Base-by-base conservation (phyloP, 2,329 filamentous ascomycete species). In the Didymella sp. region DNA sequence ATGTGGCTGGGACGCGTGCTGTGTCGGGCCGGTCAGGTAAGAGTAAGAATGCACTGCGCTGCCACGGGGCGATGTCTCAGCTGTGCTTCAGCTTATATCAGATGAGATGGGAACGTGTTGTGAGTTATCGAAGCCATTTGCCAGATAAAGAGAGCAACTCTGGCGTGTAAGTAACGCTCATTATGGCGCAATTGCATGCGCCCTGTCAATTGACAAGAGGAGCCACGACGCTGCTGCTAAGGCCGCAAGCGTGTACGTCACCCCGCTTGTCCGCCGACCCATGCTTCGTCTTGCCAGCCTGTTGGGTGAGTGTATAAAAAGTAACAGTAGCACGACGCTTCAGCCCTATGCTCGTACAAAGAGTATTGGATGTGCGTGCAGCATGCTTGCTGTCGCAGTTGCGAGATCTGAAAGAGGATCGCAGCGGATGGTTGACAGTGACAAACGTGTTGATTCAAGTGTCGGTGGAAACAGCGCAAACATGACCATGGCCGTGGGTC, bases 11-110 rank as follows among this genome's bases (percentile, higher is more conserved):
- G 52, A 38, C 49, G 54, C 47, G 43, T 31, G 47, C 42, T 46
- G 25, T 46, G 43, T 51, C 42, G n/a, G n/a, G 33, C 33, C 33
- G 33, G 15, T 35, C 17, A 37, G 42, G 46, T 21, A 15, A 56
- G 37, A 35, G n/a, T 42, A 31, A 53, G 43, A 44, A 45, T 15
- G 27, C 30, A 27, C 25, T 48, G 48, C 24, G 30, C 43, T 48
- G 54, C 30, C 47, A 50, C 43, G 15, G 42, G 46, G 46, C 44
- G 52, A 17, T 21, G 43, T 52, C 28, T 40, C 31, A 44, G 43
- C 25, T 44, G 30, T 42, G 21, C 51, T 42, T 27, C 59, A 49
- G 59, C 57, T 61, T 58, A 56, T 58, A 58, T 61, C 51, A 61
- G 60, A 54, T 51, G 49, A 41, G 51, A 49, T 21, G 37, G 30